A percentile compares a stretch with the other conserved stretches of the same genome.
Evolutionary conservation across 2,329 filamentous ascomycete genomes (phyloP).

Genomic region (Scleromitrula shiraiana): DNA sequence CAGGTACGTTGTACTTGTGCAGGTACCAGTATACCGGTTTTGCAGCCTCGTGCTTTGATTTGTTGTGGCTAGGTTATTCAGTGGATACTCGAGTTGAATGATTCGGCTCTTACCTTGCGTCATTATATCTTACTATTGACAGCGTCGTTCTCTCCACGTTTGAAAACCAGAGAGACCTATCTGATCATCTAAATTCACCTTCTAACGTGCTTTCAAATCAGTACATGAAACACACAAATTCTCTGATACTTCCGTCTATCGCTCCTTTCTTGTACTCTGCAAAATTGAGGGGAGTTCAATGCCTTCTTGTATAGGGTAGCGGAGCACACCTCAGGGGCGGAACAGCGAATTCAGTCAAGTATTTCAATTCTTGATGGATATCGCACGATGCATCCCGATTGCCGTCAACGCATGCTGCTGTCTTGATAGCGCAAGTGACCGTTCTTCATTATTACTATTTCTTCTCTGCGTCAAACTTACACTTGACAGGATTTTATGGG

Average conservation of each 20-base stretch:
- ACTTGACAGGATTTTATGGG: not conserved
- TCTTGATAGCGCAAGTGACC: not conserved
- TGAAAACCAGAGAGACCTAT: not conserved
- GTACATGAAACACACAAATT: not conserved
- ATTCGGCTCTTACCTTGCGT: not conserved
- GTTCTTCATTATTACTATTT: not conserved
- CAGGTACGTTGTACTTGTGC: not conserved
- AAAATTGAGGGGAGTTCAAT: not conserved
- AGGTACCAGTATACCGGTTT: not conserved
- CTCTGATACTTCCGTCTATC: not conserved
- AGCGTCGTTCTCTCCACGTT: not conserved
- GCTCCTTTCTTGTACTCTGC: not conserved
- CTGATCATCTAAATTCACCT: not conserved
- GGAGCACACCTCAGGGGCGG: not conserved
- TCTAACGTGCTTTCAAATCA: not conserved
- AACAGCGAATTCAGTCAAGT: not conserved
- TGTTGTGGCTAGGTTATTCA: conserved; percentile 1
- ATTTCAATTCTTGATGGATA: not conserved
- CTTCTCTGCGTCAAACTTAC: not conserved
- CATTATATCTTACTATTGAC: not conserved
- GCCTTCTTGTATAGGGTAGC: not conserved
- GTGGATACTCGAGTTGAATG: not conserved
- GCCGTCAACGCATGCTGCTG: not conserved
- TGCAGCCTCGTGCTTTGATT: conserved; percentile 1
- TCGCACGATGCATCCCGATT: not conserved